Percentiles rank a stretch among this genome's conserved stretches.
phyloP scores from a whole-genome alignment of 2,329 filamentous ascomycete genomes.

The Aureobasidium vineae region DNA sequence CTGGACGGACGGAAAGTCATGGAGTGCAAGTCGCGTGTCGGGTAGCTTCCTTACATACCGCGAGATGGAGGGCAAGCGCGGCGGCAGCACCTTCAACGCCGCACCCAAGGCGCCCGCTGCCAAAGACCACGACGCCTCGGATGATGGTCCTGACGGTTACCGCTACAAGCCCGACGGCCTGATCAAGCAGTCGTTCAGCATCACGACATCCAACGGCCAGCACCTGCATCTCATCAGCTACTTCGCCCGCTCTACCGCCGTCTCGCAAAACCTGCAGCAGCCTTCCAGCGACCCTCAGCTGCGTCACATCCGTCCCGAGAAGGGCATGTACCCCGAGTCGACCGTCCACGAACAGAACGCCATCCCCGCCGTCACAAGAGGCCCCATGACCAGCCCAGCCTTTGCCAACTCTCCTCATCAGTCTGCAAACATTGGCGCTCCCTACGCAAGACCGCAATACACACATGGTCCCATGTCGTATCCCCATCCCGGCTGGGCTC shows the following conservation, averaged over 20 bases:
- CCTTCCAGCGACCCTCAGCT: slow-evolving; percentile 78
- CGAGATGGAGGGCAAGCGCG: slow-evolving; percentile 98
- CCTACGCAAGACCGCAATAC: slow-evolving; percentile 42
- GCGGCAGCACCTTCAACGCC: slow-evolving; percentile 64
- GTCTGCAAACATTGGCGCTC: slow-evolving; percentile 55
- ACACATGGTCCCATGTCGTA: slow-evolving; percentile 45
- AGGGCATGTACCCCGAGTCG: slow-evolving; percentile 97
- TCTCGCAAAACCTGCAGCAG: slow-evolving; percentile 70
- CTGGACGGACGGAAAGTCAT: slow-evolving; percentile 99
- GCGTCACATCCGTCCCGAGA: slow-evolving; percentile 78
- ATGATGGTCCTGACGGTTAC: slow-evolving; percentile 80
- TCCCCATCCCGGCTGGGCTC: slow-evolving; percentile 41
- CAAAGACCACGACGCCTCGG: slow-evolving; percentile 64
- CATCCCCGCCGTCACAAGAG: slow-evolving; percentile 75
- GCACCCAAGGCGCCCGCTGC: slow-evolving; percentile 44
- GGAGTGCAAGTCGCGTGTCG: slow-evolving; percentile 96
- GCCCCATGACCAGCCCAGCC: slow-evolving; percentile 61
- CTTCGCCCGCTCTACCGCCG: slow-evolving; percentile 77
- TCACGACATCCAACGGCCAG: slow-evolving; percentile 84
- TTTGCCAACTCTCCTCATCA: slow-evolving; percentile 55
- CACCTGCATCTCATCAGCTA: slow-evolving; percentile 98
- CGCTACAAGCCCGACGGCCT: slow-evolving; percentile 93
- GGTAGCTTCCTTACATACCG: slow-evolving; percentile 97
- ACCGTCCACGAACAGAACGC: slow-evolving; percentile 82
- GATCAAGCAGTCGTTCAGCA: slow-evolving; percentile 99